phyloP scores from a whole-genome alignment of 164 flowering plant species.

The Umbellularia californica region DNA sequence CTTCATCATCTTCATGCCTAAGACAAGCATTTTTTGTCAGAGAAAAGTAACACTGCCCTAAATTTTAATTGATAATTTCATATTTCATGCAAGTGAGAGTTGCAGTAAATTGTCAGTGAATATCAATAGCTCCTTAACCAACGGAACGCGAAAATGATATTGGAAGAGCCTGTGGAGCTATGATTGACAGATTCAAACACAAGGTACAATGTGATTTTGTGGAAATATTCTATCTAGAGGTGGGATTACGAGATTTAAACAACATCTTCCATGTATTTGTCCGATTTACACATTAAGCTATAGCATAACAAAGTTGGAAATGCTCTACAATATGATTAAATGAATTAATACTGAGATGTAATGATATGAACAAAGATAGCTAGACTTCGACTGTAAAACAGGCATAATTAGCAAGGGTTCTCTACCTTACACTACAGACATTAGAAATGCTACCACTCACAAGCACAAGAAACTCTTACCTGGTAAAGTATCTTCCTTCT shows the following conservation, averaged over 20 bases:
- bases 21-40: constrained; percentile 8
- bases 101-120: too few species aligned
- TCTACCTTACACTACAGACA: neutral
- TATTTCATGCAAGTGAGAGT: too few species aligned
- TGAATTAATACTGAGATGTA: neutral
- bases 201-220: too few species aligned
- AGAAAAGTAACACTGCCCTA: too few species aligned
- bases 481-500: constrained; percentile 41
- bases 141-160: too few species aligned
- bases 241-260: too few species aligned
- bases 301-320: neutral
- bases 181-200: too few species aligned
- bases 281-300: neutral
- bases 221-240: too few species aligned
- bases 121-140: too few species aligned
- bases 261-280: neutral
- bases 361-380: neutral
- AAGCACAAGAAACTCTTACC: constrained; percentile 30
- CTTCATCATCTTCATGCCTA: constrained; percentile 30
- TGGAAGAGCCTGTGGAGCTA: too few species aligned
- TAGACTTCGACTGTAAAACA: constrained; percentile 1
- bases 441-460: neutral
- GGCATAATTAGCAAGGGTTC: neutral
- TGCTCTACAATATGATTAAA: neutral
- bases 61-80: too few species aligned